A percentile compares a stretch with the other conserved stretches of the same genome.
phyloP scores from a whole-genome alignment of 179 eudicot genomes.

The Camellia oleifera region DNA sequence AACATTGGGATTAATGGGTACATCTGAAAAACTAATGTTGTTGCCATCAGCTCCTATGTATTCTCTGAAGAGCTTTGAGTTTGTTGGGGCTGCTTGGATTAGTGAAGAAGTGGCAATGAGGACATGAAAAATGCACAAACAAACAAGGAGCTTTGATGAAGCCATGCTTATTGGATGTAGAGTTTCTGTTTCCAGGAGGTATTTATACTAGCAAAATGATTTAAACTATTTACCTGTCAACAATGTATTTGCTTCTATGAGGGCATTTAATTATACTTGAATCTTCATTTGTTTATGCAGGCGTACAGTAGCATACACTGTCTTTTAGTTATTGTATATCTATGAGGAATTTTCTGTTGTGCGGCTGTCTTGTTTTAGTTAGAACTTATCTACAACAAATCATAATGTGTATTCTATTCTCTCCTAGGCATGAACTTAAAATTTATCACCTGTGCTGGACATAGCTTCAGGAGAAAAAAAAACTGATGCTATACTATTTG shows the following conservation, averaged over 20 bases:
- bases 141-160: background rate
- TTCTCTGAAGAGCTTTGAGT: conserved; percentile 36
- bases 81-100: conserved; percentile 16
- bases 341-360: too few relatives aligned
- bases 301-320: background rate
- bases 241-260: background rate
- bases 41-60: conserved; percentile 42
- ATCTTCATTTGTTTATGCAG: background rate
- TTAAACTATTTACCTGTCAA: background rate
- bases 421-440: too few relatives aligned
- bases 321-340: too few relatives aligned
- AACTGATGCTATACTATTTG: too few relatives aligned
- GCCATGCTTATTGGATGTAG: conserved; percentile 9
- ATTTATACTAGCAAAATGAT: background rate
- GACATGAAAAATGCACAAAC: conserved; percentile 11
- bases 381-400: background rate
- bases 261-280: too few relatives aligned
- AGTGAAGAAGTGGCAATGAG: conserved; percentile 12
- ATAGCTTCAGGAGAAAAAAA: too few relatives aligned
- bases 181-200: background rate
- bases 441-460: too few relatives aligned
- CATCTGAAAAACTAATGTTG: conserved; percentile 29
- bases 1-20: conserved; percentile 33
- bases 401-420: background rate
- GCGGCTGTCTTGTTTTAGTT: too few relatives aligned